Evolutionary conservation across 192 early-diverging fungal species (phyloP).

Genomic region (Backusella circina): DNA sequence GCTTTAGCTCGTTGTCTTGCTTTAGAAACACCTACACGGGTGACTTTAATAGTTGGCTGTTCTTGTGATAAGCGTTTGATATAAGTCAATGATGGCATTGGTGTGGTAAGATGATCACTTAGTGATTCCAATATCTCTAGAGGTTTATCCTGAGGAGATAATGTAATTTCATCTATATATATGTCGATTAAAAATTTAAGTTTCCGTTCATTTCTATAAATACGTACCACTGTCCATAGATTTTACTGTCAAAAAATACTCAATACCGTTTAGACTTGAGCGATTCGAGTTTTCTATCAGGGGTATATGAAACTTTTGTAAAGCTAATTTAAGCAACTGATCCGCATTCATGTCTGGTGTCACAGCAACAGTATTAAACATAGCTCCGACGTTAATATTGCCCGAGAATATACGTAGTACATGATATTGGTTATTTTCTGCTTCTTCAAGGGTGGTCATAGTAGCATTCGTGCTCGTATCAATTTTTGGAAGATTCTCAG

Average conservation of each 20-base stretch:
- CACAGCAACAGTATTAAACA: constrained; percentile 53
- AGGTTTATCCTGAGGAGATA: constrained; percentile 49
- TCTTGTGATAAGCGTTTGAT: constrained; percentile 18
- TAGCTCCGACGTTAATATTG: constrained; percentile 51
- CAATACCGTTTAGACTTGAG: constrained; percentile 22
- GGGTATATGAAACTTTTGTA: constrained; percentile 50
- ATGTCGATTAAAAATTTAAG: not conserved
- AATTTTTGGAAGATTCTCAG: not conserved
- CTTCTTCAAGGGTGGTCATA: not conserved
- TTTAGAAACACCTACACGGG: constrained; percentile 24
- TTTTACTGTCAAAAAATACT: constrained; percentile 52
- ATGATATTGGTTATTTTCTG: constrained; percentile 34
- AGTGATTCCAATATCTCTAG: constrained; percentile 52
- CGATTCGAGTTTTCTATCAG: constrained; percentile 36
- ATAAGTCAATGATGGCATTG: constrained; percentile 47
- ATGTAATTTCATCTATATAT: constrained; percentile 39
- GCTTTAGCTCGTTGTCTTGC: constrained; percentile 17
- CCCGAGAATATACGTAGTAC: constrained; percentile 54
- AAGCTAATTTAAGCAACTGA: constrained; percentile 46
- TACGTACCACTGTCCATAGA: constrained; percentile 47
- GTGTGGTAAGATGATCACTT: constrained; percentile 44
- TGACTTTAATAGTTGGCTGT: constrained; percentile 25
- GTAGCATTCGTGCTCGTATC: not conserved
- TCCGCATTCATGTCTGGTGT: constrained; percentile 37
- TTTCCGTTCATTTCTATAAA: not conserved